Percentiles rank a stretch among this genome's conserved stretches.
Conservation (phyloP, 2,329 filamentous ascomycete genomes). For the Trichophyton equinum region DNA sequence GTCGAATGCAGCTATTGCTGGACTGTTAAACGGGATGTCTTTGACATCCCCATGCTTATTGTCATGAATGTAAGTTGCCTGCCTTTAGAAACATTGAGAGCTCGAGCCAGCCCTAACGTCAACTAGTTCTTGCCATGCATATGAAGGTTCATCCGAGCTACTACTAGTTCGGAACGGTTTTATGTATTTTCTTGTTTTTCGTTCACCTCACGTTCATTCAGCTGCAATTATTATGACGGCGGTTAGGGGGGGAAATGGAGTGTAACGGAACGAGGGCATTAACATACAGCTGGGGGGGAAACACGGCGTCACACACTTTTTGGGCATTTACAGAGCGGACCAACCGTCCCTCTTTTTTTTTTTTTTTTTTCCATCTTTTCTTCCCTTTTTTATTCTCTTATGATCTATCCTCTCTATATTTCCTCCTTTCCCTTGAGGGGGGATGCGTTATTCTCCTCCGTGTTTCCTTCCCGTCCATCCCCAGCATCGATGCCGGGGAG, state of each 20-base stretch:
- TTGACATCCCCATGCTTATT: slow-evolving; percentile 97
- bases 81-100: background rate
- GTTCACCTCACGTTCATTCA: background rate
- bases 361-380: background rate
- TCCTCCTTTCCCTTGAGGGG: background rate
- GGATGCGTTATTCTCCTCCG: background rate
- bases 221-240: background rate
- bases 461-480: background rate
- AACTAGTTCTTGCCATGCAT: slow-evolving; percentile 22
- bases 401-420: background rate
- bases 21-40: slow-evolving; percentile 92
- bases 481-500: background rate
- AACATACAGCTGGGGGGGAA: background rate
- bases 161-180: background rate
- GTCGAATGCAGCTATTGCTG: slow-evolving; percentile 93
- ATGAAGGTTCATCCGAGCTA: slow-evolving; percentile 1
- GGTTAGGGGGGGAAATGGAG: background rate
- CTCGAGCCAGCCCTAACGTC: slow-evolving; percentile 4
- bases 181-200: background rate
- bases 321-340: background rate
- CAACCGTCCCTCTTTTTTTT: background rate
- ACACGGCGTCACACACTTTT: background rate
- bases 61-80: slow-evolving; percentile 77
- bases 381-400: background rate
- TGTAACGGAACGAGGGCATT: background rate